Evolutionary conservation across 257 asterid species (phyloP).

Genomic region (Perilla frutescens): DNA sequence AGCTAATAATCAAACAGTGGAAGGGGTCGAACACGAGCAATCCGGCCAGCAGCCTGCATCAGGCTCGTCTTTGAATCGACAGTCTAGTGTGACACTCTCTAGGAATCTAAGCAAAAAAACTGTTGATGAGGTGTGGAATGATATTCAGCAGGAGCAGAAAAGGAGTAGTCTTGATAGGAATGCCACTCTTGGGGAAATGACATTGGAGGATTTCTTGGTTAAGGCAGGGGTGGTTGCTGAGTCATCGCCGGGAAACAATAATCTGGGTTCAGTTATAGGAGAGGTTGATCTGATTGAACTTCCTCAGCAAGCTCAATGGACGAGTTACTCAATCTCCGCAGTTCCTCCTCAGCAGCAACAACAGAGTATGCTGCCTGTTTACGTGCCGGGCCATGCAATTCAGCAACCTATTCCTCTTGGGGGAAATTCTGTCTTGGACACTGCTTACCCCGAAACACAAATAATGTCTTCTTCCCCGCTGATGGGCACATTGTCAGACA

Average conservation of each 20-base stretch:
- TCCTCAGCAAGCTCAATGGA: constrained; percentile 68
- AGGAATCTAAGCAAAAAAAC: constrained; percentile 86
- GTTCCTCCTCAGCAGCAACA: constrained; percentile 46
- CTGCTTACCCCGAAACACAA: constrained; percentile 58
- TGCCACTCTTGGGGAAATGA: constrained; percentile 81
- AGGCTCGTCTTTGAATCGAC: constrained; percentile 46
- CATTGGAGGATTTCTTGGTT: constrained; percentile 91
- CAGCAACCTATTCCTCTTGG: constrained; percentile 60
- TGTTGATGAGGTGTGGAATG: constrained; percentile 92
- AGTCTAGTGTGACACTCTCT: constrained; percentile 59
- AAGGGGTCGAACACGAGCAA: constrained; percentile 43
- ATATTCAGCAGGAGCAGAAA: constrained; percentile 66
- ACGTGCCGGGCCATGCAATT: constrained; percentile 57
- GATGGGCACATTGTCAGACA: constrained; percentile 72
- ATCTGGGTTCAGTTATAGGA: constrained; percentile 41
- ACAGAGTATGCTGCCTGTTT: constrained; percentile 45
- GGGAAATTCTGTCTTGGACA: constrained; percentile 58
- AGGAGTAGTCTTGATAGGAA: constrained; percentile 57
- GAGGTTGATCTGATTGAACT: constrained; percentile 48
- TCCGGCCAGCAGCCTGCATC: constrained; percentile 41
- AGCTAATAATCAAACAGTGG: constrained; percentile 49
- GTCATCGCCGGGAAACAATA: constrained; percentile 44
- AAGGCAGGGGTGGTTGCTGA: constrained; percentile 91
- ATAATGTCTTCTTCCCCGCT: constrained; percentile 65
- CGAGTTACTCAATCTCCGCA: constrained; percentile 53